Conservation (phyloP, 352 stramenopile species). For the Elongisporangium senticosum region DNA sequence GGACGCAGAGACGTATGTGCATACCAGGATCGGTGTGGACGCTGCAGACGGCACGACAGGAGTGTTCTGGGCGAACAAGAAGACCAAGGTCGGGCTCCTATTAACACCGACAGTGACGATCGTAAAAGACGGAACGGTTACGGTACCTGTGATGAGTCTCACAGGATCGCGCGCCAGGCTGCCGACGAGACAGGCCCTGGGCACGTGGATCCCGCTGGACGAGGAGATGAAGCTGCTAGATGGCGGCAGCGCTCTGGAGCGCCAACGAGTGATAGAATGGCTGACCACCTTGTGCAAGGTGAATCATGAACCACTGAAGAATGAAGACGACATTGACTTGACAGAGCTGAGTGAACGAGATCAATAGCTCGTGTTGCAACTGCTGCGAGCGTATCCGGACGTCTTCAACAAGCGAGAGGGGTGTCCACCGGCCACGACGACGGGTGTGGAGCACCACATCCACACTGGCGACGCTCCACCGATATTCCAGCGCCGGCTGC, state of each 20-base stretch:
- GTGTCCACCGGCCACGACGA: constrained; percentile 3
- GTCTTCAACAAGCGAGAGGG: constrained; percentile 2
- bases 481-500: too few species aligned
- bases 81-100: neutral
- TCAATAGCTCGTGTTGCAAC: constrained; percentile 4
- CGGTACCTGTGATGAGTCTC: constrained; percentile 12
- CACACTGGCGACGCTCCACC: too few species aligned
- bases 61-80: constrained; percentile 8
- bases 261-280: neutral
- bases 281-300: neutral
- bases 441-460: too few species aligned
- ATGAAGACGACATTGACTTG: constrained; percentile 8
- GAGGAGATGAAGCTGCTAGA: constrained; percentile 8
- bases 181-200: constrained; percentile 6
- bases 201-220: constrained; percentile 8
- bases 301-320: neutral
- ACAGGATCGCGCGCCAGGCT: constrained; percentile 8
- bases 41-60: constrained; percentile 6
- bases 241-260: constrained; percentile 2
- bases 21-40: constrained; percentile 3
- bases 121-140: neutral
- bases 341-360: neutral
- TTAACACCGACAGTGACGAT: constrained; percentile 6
- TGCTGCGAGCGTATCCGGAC: constrained; percentile 7
- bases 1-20: constrained; percentile 1